phyloP scores from a whole-genome alignment of 352 stramenopile genomes.

The Phytophthora ohioensis region DNA sequence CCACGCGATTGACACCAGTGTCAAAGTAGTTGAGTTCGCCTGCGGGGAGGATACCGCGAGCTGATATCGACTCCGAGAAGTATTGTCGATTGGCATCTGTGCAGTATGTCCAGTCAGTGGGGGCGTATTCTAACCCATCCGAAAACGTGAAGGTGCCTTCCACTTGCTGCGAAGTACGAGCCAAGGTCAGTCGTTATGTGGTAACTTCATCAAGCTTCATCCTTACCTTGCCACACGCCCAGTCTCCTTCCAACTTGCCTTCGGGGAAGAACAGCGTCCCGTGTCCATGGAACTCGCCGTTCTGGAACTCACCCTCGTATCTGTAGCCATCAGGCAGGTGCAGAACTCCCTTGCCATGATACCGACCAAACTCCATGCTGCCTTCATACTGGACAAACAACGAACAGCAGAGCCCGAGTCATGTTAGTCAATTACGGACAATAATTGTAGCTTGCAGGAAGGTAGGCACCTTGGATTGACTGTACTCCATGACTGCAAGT shows the following conservation, averaged over 20 bases:
- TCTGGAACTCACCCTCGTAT: conserved; percentile 86
- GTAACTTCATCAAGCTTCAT: neutral
- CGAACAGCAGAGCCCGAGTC: neutral
- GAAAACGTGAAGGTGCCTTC: conserved; percentile 83
- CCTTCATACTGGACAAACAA: conserved; percentile 61
- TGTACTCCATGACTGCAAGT: conserved; percentile 37
- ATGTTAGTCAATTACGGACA: conserved; percentile 5
- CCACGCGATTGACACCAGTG: conserved; percentile 63
- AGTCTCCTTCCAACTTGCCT: conserved; percentile 74
- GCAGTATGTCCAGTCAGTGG: conserved; percentile 74
- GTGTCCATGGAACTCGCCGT: conserved; percentile 81
- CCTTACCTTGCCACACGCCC: conserved; percentile 75
- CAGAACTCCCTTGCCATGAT: conserved; percentile 63
- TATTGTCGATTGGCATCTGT: conserved; percentile 68
- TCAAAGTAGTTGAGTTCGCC: conserved; percentile 82
- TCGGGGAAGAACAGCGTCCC: conserved; percentile 78
- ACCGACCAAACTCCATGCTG: conserved; percentile 64
- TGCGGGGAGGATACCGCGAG: conserved; percentile 57
- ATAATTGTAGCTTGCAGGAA: neutral
- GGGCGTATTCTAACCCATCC: conserved; percentile 74
- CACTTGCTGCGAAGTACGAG: conserved; percentile 54
- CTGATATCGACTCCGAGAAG: conserved; percentile 71
- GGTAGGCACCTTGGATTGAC: conserved; percentile 35
- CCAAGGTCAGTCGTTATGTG: neutral
- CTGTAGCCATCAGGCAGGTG: conserved; percentile 67